Conservation (phyloP, 805 yeast genomes). For the Metschnikowia noctiluminum region DNA sequence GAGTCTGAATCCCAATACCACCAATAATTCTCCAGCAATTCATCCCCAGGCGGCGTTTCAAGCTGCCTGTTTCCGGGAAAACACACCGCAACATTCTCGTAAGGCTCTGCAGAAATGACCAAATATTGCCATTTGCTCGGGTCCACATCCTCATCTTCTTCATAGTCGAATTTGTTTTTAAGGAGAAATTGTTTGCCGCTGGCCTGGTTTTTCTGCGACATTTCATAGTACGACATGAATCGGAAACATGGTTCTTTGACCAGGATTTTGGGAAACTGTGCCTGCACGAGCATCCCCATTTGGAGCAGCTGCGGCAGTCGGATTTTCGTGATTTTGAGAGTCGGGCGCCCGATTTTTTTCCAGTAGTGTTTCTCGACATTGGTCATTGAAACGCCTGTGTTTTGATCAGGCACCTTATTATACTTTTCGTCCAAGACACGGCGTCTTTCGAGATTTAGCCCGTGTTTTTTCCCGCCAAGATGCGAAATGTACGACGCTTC, state of each 20-base stretch:
- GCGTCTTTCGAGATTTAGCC: conserved; percentile 64
- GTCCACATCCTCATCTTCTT: conserved; percentile 20
- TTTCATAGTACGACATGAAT: conserved; percentile 77
- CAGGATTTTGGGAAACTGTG: conserved; percentile 51
- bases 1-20: conserved; percentile 72
- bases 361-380: conserved; percentile 45
- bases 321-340: conserved; percentile 63
- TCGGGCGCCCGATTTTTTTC: conserved; percentile 70
- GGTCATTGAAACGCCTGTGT: conserved; percentile 28
- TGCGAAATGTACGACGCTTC: conserved; percentile 83
- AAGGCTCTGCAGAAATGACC: conserved; percentile 86
- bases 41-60: conserved; percentile 27
- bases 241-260: conserved; percentile 61
- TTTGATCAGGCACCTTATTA: conserved; percentile 19
- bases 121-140: conserved; percentile 58
- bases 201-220: conserved; percentile 37
- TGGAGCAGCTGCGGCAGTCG: conserved; percentile 56
- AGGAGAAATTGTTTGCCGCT: conserved; percentile 24
- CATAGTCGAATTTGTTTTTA: conserved; percentile 17
- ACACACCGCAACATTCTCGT: conserved; percentile 73
- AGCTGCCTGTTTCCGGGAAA: conserved; percentile 62
- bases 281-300: conserved; percentile 63
- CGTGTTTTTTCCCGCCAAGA: conserved; percentile 81
- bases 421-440: conserved; percentile 33
- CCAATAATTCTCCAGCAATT: conserved; percentile 46